Conservation (phyloP, 331 rosid genomes). For the Telfairia occidentalis region DNA sequence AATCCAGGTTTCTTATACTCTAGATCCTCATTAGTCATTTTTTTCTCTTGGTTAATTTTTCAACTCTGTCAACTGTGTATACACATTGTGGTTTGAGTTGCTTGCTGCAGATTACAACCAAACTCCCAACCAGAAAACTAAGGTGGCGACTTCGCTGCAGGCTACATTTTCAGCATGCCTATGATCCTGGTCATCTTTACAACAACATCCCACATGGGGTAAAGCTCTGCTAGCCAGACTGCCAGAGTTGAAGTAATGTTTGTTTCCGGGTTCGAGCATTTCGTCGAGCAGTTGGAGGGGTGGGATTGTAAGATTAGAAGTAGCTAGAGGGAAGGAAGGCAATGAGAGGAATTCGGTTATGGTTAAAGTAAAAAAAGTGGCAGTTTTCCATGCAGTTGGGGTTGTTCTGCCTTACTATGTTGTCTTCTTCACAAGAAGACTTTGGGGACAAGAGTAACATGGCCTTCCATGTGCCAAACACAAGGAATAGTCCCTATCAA, state of each 20-base stretch:
- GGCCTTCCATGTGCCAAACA: slow-evolving; percentile 16
- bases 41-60: neutral
- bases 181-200: neutral
- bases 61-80: neutral
- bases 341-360: neutral
- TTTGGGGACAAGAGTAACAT: slow-evolving; percentile 16
- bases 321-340: neutral
- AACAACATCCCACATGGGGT: slow-evolving; percentile 2
- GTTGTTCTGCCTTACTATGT: slow-evolving; percentile 3
- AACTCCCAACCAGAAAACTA: slow-evolving; percentile 5
- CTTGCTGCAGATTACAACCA: neutral
- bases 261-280: neutral
- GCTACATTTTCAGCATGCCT: neutral
- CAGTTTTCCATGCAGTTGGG: slow-evolving; percentile 3
- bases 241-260: neutral
- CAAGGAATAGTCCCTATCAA: slow-evolving; percentile 5
- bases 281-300: neutral
- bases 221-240: neutral
- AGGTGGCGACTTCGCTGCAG: neutral
- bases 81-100: neutral
- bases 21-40: neutral
- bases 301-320: neutral
- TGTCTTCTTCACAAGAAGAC: slow-evolving; percentile 11
- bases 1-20: slow-evolving; percentile 7
- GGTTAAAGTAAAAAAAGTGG: slow-evolving; percentile 2